Evolutionary conservation across 2,329 filamentous ascomycete species (phyloP), one percentile per base, ranked within the genome.

Genomic region (Alternaria gaisen): DNA sequence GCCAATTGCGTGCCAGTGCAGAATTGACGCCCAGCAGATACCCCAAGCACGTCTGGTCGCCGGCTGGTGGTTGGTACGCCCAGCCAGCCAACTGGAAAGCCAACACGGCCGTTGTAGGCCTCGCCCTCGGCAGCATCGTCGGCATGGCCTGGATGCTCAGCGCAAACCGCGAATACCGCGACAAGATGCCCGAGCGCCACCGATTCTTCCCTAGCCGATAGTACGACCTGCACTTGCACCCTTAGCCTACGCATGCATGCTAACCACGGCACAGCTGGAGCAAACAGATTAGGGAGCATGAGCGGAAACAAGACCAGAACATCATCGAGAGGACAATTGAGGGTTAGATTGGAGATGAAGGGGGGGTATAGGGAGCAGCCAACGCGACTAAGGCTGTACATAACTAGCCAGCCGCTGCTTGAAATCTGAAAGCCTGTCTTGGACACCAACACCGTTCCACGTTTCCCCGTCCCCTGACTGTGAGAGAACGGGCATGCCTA

Each of bases 41-140:
- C 83, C 94, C 93, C 80, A 97, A 97, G 86, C 94, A 99, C 86
- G 93, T 99, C 86, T 99, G 95, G 95, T 98, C 95, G 77, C 95
- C 95, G 64, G 86, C 94, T 68, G 95, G 95, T 86, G 95, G 95
- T 82, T 99, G 95, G 95, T 99, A 99, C 82, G 84, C 90, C 56
- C 94, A 97, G 80, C 95, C 95, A 55, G 85, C 87, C 70, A 99
- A 99, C 86, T 99, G 95, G 95, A 95, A 91, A 80, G 83, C 84
- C 74, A 99, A 99, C 85, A 99, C 95, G 5, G 85, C 90, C 56
- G 84, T 95, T 69, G 88, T 93, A 77, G 87, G 87, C 61, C 86
- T 83, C 48, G 86, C 90, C 57, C 83, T 95, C 53, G 68, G 90
- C 68, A 89, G 91, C 65, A 85, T 96, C 68, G 84, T 86, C 60